Base-by-base conservation (phyloP, 108 stramenopile genomes). In the Cyclotella choctawhatcheeana region DNA sequence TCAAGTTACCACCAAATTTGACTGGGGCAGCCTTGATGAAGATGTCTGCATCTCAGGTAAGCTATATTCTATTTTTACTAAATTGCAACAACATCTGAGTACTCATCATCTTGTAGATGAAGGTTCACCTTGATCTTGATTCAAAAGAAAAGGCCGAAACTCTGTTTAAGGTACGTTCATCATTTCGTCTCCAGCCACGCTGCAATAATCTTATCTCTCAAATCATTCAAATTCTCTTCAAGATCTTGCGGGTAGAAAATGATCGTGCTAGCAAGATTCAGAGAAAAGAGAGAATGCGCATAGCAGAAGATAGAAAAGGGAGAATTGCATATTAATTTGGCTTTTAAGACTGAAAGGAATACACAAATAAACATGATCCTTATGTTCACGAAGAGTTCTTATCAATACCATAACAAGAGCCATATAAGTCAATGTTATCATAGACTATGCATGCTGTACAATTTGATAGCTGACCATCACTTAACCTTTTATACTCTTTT, bases 1-100 rank as follows among this genome's bases (percentile, higher is more conserved):
- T 75, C 14, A 44, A 76, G 32, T 64, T 74, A 5, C 26, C 69
- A 17, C 24, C 62, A 21, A 79, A 76, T 31, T 53, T 62, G 24
- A 69, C 80, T 60, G 83, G 83, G 26, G 79, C 76, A 37, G 44
- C 64, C 14, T 33, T 84, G 32, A 84, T 84, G 83, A 78, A 68
- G 50, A 68, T 78, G 75, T 72, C 66, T 59, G 37, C 70, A 43
- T 43, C 63, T 14, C 63, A 64, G 63, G 63, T 47, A 30, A 64
- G 44, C 5, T 16, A 56, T 2, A 31, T 30, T 29, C 1, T 22
- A 14, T 60, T 3, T 6, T 7, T 30, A 5, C 29, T 26, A 4
- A 56, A 29, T n/a, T n/a, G n/a, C n/a, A n/a, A n/a, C n/a, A n/a
- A n/a, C n/a, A n/a, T n/a, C n/a, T n/a, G n/a, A 56, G 25, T 56